Conservation (phyloP, 306 rosid species). For the Hippophae tibetana region DNA sequence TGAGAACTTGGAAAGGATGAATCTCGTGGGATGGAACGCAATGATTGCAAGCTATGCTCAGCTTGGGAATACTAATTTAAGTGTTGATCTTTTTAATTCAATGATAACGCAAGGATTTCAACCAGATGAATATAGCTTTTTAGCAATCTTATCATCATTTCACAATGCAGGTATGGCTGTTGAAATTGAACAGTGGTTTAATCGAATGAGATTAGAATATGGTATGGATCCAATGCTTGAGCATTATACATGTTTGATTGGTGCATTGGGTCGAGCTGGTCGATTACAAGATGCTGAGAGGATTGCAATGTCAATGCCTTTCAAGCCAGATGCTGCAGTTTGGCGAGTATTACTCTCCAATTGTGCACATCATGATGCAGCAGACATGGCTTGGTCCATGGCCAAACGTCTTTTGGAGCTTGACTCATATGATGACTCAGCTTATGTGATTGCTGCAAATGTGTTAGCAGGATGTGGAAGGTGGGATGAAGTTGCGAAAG, state of each 20-base stretch:
- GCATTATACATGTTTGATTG: slow-evolving; percentile 86
- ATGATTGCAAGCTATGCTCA: slow-evolving; percentile 76
- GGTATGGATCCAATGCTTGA: slow-evolving; percentile 58
- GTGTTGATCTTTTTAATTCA: slow-evolving; percentile 29
- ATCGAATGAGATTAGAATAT: slow-evolving; percentile 43
- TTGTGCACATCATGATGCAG: slow-evolving; percentile 52
- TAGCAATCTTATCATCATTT: slow-evolving; percentile 50
- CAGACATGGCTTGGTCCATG: slow-evolving; percentile 52
- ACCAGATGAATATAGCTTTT: slow-evolving; percentile 66
- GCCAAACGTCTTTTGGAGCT: slow-evolving; percentile 59
- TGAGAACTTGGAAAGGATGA: slow-evolving; percentile 34
- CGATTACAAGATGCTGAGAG: slow-evolving; percentile 55
- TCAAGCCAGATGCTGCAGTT: slow-evolving; percentile 68
- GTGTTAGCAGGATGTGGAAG: slow-evolving; percentile 52
- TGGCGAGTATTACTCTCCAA: slow-evolving; percentile 76
- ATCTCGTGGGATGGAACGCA: slow-evolving; percentile 74
- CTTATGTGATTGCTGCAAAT: slow-evolving; percentile 64
- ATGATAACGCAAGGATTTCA: slow-evolving; percentile 40
- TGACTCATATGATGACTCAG: slow-evolving; percentile 60
- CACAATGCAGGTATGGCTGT: slow-evolving; percentile 52
- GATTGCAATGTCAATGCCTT: slow-evolving; percentile 55
- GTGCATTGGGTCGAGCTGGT: slow-evolving; percentile 67
- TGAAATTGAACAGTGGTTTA: slow-evolving; percentile 56
- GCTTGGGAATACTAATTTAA: slow-evolving; percentile 50
- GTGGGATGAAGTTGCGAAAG: slow-evolving; percentile 78